Evolutionary conservation across 2,329 filamentous ascomycete species (phyloP), one percentile per base, ranked within the genome.

Genomic region (Aaosphaeria arxii): DNA sequence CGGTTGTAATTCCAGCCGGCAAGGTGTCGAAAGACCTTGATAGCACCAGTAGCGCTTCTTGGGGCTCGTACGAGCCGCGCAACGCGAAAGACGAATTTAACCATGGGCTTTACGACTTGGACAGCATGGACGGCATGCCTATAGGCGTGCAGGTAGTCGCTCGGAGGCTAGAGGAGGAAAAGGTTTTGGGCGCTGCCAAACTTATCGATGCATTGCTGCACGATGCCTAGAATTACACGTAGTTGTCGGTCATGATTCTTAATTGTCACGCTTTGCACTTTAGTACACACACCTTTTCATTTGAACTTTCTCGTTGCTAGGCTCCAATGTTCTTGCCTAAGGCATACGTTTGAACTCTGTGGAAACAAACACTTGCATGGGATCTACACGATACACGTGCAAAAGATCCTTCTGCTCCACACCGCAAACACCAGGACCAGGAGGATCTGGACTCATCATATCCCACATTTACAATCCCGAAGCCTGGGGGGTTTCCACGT

Each of bases 1-100:
- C 82, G 0, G 63, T 83, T 4, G 76, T 79, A 0, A 66, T 86
- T 11, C 83, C 83, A 0, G 77, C 75, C 11, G 81, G 79, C 0
- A 63, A 62, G 6, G 76, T 79, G 1, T 66, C 68, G 1, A 67
- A 71, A 40, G 62, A 71, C 4, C 65, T 75, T 40, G 70, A 80
- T 13, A 33, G 43, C 11, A 53, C 61, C 2, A 56, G 65, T 11
- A 57, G 67, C 0, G 67, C 63, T 47, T 59, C 58, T 5, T 61
- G 62, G 11, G 30, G 38, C 3, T 38, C 50, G 2, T 77, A 79
- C 50, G 50, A 70, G 30, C 69, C 79, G 5, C 69, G 79, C 13
- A 83, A 80, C 54, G 65, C 72, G 17, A 49, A 76, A 1, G 80
- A 83, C 54, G 66, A 71, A 43, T 80, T 76, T 76, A 82, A 83